Conservation (phyloP, 2,329 filamentous ascomycete species). For the Clarireedia hainanense region DNA sequence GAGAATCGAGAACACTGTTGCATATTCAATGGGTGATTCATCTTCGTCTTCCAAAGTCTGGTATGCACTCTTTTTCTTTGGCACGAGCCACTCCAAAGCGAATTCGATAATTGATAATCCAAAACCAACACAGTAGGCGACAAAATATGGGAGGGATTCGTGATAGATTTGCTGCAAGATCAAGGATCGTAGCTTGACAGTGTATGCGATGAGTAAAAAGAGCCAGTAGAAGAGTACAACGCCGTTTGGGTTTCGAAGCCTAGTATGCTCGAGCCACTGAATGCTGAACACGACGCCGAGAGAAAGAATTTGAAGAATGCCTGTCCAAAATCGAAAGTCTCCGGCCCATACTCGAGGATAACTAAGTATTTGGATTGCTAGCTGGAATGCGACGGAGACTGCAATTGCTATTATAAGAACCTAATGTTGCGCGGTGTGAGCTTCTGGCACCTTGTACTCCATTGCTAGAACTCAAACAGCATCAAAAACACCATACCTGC, state of each 20-base stretch:
- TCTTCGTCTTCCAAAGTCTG: slow-evolving; percentile 60
- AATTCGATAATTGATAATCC: slow-evolving; percentile 55
- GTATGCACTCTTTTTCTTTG: slow-evolving; percentile 62
- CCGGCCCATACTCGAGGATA: slow-evolving; percentile 51
- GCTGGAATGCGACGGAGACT: slow-evolving; percentile 50
- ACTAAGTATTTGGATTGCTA: slow-evolving; percentile 52
- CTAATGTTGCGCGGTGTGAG: slow-evolving; percentile 30
- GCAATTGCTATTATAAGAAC: slow-evolving; percentile 50
- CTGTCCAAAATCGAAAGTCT: slow-evolving; percentile 66
- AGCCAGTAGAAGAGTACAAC: slow-evolving; percentile 70
- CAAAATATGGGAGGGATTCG: slow-evolving; percentile 52
- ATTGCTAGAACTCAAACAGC: slow-evolving; percentile 10
- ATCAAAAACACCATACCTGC: slow-evolving; percentile 51
- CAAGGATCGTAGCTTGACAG: slow-evolving; percentile 60
- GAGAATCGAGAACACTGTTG: slow-evolving; percentile 84
- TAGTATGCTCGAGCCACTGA: slow-evolving; percentile 64
- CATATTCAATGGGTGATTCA: slow-evolving; percentile 72
- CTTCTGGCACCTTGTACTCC: not conserved
- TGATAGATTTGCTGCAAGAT: slow-evolving; percentile 52
- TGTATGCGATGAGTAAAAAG: slow-evolving; percentile 55
- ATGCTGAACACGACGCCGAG: slow-evolving; percentile 55
- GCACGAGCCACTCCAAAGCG: slow-evolving; percentile 59
- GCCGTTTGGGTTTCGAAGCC: slow-evolving; percentile 61
- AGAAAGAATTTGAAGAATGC: slow-evolving; percentile 52
- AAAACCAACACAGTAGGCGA: slow-evolving; percentile 51